Percentiles rank a stretch among this genome's conserved stretches.
Conservation (phyloP, 495 filamentous ascomycete species). For the Trichodelitschia bisporula region DNA sequence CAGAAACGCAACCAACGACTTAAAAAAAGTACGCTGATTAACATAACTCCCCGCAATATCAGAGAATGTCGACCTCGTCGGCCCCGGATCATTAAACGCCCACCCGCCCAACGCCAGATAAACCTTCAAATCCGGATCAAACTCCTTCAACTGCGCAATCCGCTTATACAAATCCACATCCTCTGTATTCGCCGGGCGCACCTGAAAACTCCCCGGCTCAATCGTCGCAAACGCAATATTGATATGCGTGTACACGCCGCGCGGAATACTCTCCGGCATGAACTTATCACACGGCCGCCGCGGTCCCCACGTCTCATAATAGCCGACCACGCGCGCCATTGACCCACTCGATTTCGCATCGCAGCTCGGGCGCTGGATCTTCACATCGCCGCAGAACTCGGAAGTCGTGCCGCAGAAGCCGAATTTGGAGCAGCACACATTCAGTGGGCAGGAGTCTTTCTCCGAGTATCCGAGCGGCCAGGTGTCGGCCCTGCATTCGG, state of each 20-base stretch:
- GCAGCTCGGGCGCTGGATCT: not conserved
- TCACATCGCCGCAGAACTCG: conserved; percentile 4
- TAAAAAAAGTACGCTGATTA: conserved; percentile 19
- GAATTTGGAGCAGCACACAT: conserved; percentile 4
- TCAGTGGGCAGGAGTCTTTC: conserved; percentile 4
- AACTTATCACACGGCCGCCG: conserved; percentile 1
- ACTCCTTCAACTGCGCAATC: conserved; percentile 11
- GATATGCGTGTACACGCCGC: conserved; percentile 10
- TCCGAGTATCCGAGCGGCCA: not conserved
- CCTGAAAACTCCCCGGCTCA: conserved; percentile 6
- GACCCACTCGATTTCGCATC: not conserved
- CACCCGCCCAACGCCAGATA: conserved; percentile 22
- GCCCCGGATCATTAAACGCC: conserved; percentile 18
- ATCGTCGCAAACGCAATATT: conserved; percentile 16
- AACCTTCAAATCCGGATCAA: conserved; percentile 13
- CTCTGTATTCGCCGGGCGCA: no score
- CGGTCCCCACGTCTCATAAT: conserved; percentile 5
- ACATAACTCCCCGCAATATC: conserved; percentile 9
- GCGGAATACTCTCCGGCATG: conserved; percentile 1
- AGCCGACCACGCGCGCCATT: conserved; percentile 2
- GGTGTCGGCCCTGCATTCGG: conserved; percentile 1
- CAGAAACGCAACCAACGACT: conserved; percentile 21
- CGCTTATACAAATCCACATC: conserved; percentile 10
- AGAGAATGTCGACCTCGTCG: conserved; percentile 16
- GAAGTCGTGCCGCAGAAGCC: conserved; percentile 2